phyloP scores from a whole-genome alignment of 176 grass and related monocot genomes.

The Pharus latifolius region DNA sequence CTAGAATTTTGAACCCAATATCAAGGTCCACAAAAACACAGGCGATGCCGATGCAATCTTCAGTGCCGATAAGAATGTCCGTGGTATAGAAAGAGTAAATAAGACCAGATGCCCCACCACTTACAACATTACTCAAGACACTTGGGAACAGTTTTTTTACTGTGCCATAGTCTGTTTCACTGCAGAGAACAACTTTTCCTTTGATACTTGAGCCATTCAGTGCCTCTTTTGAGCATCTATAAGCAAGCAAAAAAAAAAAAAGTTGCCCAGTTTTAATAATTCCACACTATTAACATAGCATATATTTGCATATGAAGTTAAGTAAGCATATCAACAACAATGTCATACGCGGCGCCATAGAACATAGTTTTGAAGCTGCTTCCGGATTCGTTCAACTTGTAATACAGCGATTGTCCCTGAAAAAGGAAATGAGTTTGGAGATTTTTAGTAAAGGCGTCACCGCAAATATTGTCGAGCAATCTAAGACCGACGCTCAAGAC shows the following conservation, averaged over 20 bases:
- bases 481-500: too few species aligned
- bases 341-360: conserved; percentile 4
- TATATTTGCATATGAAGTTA: background rate
- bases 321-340: background rate
- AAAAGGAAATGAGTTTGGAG: background rate
- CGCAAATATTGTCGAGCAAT: background rate
- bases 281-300: background rate
- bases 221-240: conserved; percentile 11
- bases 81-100: conserved; percentile 16
- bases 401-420: conserved; percentile 28
- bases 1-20: background rate
- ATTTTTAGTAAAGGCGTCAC: background rate
- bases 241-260: background rate
- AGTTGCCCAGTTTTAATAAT: background rate
- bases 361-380: conserved; percentile 2
- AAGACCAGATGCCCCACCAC: conserved; percentile 10
- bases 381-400: conserved; percentile 11
- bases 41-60: background rate
- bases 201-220: conserved; percentile 14
- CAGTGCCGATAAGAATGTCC: background rate
- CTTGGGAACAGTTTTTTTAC: background rate
- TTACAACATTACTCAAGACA: background rate
- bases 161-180: conserved; percentile 4
- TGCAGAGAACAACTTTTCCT: conserved; percentile 16
- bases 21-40: conserved; percentile 13